Evolutionary conservation across 768 basidiomycete species (phyloP).

Genomic region (Trametopsis cervina): DNA sequence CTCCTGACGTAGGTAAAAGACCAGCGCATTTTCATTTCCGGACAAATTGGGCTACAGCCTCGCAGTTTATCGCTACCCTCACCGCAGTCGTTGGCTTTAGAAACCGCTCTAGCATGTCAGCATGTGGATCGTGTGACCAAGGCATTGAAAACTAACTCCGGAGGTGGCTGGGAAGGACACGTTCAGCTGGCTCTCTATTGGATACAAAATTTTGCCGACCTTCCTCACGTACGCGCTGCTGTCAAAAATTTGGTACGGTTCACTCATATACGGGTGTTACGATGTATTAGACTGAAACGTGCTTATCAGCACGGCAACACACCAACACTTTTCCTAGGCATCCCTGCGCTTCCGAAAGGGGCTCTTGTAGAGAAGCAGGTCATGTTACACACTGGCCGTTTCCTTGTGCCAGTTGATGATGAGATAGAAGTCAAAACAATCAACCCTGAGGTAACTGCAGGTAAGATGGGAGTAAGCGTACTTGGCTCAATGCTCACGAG

Average conservation of each 20-base stretch:
- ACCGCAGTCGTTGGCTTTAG: conserved; percentile 47
- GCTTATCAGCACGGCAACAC: conserved; percentile 17
- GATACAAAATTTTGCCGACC: conserved; percentile 38
- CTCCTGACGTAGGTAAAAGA: conserved; percentile 32
- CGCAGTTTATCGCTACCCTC: conserved; percentile 60
- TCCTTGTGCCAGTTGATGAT: conserved; percentile 38
- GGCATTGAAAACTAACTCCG: conserved; percentile 48
- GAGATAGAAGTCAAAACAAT: conserved; percentile 29
- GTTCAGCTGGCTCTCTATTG: conserved; percentile 68
- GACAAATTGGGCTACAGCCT: conserved; percentile 91
- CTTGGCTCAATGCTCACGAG: not conserved
- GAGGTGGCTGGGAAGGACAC: conserved; percentile 56
- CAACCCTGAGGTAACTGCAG: conserved; percentile 33
- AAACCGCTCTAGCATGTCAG: conserved; percentile 72
- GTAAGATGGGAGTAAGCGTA: conserved; percentile 21
- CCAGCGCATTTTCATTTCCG: conserved; percentile 81
- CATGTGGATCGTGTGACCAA: conserved; percentile 66
- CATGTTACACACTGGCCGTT: conserved; percentile 60
- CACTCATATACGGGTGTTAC: conserved; percentile 14
- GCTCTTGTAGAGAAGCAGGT: conserved; percentile 76
- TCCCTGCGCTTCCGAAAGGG: conserved; percentile 62
- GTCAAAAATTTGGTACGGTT: conserved; percentile 21
- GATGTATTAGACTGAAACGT: conserved; percentile 8
- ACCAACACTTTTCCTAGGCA: conserved; percentile 51
- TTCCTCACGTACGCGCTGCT: conserved; percentile 35